Base-by-base conservation (phyloP, 768 basidiomycete genomes). In the Cystofilobasidium bisporidii region DNA sequence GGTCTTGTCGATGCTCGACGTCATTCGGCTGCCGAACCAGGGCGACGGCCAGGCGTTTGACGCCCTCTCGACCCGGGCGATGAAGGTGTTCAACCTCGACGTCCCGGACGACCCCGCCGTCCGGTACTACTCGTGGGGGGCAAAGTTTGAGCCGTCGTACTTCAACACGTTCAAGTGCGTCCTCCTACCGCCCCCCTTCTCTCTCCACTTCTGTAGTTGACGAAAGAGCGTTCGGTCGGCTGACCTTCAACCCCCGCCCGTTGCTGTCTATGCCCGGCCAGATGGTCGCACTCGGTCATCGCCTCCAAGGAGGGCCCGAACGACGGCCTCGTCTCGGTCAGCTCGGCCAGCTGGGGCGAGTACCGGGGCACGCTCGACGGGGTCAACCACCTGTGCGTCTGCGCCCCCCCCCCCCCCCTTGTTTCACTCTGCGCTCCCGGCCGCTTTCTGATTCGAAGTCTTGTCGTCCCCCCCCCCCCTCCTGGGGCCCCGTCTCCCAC, bases 1-100 rank as follows among this genome's bases (percentile, higher is more conserved):
- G 0, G 69, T 82, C 40, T 59, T 81, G 18, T 72, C 75, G 63
- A 64, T 80, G 8, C 83, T 99, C 26, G 87, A 91, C 70, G 72
- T 73, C 12, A 75, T 96, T 48, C 82, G 91, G 3, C 88, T 93
- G 11, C 94, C 89, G 67, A 89, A 93, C 14, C 89, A 90, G 1
- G 96, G 96, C 14, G 93, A 97, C 71, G 96, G 96, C 11, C 86
- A 85, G 70, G 96, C 96, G 5, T 98, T 99, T 70, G 85, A 91
- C 73, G 87, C 82, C 65, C 84, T 99, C 55, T 93, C 91, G 0
- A 77, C 86, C 11, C 85, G 86, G 33, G 85, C 84, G 69, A 99
- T 98, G 94, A 82, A 82, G 41, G 77, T 81, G 61, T 99, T 99
- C 79, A 99, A 99, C 74, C 83, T 87, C 65, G 81, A 86, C 41